Base-by-base conservation (phyloP, 108 stramenopile genomes). In the Nannochloropsis gaditana region DNA sequence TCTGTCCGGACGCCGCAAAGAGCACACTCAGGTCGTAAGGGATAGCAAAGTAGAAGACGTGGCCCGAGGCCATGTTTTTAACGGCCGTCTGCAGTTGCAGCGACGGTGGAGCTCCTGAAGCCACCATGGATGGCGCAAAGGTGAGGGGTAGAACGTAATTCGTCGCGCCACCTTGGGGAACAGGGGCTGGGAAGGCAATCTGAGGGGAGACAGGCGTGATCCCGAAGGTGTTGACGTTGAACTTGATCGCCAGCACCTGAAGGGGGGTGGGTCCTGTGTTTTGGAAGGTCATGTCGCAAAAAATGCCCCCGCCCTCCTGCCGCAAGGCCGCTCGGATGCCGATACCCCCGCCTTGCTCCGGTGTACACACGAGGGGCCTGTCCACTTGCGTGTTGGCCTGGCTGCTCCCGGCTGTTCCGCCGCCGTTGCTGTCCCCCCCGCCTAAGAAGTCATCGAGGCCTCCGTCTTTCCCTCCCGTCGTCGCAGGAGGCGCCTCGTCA, bases 191-290 rank as follows among this genome's bases (percentile, higher is more conserved):
- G 85, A 93, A 93, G 11, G 21, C 11, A 82, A 97, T 94, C 86
- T 96, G 95, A 88, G 95, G 96, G 80, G 88, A 87, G 21, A 92
- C 90, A 21, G 97, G 97, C 84, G 94, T 94, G 43, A 99, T 88
- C n/a, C 97, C 96, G 91, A 97, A 97, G 21, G 96, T 90, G 89
- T 96, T 97, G 92, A 98, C 98, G 92, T 99, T 99, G 59, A 98
- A 90, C 92, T 99, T 97, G 85, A 99, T 94, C 31, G 96, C 96
- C 79, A 99, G 87, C 45, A 86, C 92, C 45, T 93, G 90, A 10
- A 97, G 59, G 4, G 96, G 97, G 11, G 92, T 85, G 44, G 90
- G 80, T 43, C 91, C 92, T 41, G 88, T 87, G 84, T 99, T 98
- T 31, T 88, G 84, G 19, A 99, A 87, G 82, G 96, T 93, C 86